Evolutionary conservation across 495 filamentous ascomycete genomes (phyloP), one percentile per base, ranked within the genome.

Genomic region (Coniosporium apollinis): DNA sequence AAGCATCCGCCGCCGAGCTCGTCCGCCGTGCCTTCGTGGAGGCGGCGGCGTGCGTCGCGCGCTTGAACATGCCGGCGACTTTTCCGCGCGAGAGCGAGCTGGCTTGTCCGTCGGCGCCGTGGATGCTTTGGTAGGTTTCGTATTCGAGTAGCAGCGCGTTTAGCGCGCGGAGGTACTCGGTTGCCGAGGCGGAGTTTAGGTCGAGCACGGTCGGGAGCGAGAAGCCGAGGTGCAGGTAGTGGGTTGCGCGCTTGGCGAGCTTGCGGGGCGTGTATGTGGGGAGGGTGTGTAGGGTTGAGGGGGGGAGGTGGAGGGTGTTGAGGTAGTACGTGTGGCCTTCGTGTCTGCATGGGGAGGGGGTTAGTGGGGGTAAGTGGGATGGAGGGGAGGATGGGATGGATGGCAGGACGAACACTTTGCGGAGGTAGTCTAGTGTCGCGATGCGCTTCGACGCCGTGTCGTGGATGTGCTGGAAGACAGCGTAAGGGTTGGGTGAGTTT

Each of bases 261-360:
- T 84, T 87, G 44, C 74, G 72, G 18, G 70, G 54, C 43, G 89
- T 78, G 47, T 92, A 85, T 55, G 84, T 92, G 19, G 91, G 76
- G 54, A 93, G 72, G 41, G 72, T 77, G 20, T 68, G 57, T 20
- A 96, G 66, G 52, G 94, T 83, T 17, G 71, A 55, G 44, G 82
- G 83, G 41, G 81, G 76, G 56, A 93, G 94, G 53, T 89, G 75
- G 29, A 94, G 68, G 0, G 89, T 91, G 58, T 94, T 94, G 57
- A 94, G 94, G 85, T 87, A 96, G 61, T 93, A 94, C 16, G 93
- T 74, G 34, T 79, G 77, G 32, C 91, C 87, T 60, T 92, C 83
- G 45, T 94, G 81, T 16, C 84, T 93, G 47, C n/a, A n/a, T n/a
- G n/a, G n/a, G n/a, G 15, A 25, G 17, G 5, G 14, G 3, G 13